phyloP scores from a whole-genome alignment of 176 grass and related monocot species.

The Oryza meyeriana region DNA sequence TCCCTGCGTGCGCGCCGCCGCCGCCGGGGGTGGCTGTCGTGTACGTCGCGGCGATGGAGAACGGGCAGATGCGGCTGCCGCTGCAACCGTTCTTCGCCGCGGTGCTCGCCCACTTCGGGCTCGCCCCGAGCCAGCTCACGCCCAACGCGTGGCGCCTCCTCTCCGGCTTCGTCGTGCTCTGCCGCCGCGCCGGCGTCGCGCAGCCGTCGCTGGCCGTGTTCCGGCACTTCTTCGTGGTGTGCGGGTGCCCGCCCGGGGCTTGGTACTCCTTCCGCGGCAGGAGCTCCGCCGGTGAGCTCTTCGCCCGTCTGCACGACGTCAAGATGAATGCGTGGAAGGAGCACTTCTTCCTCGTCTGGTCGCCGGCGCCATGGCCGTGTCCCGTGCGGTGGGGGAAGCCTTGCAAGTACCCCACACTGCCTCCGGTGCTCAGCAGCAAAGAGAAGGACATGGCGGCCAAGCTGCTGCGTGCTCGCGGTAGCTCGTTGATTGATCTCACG shows the following conservation, averaged over 20 bases:
- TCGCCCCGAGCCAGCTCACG: slow-evolving; percentile 27
- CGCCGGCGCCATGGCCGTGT: background rate
- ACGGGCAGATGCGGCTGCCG: slow-evolving; percentile 11
- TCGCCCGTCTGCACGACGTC: background rate
- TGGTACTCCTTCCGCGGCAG: slow-evolving; percentile 13
- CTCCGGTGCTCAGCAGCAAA: background rate
- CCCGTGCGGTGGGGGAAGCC: background rate
- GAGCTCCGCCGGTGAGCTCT: background rate
- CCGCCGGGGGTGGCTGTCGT: background rate
- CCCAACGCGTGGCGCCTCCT: slow-evolving; percentile 36
- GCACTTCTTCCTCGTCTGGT: slow-evolving; percentile 16
- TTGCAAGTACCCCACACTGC: background rate
- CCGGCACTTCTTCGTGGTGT: background rate
- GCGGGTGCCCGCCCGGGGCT: background rate
- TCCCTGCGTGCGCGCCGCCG: slow-evolving; percentile 10
- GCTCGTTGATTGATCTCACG: background rate
- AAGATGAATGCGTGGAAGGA: slow-evolving; percentile 8
- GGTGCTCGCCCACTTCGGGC: slow-evolving; percentile 18
- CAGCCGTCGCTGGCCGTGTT: slow-evolving; percentile 3
- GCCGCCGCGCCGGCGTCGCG: background rate
- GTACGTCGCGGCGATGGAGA: slow-evolving; percentile 5
- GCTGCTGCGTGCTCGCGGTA: background rate
- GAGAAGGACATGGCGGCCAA: background rate
- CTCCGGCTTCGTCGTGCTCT: background rate
- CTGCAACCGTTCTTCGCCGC: slow-evolving; percentile 12